Evolutionary conservation across 2,329 filamentous ascomycete genomes (phyloP).

Genomic region (Fusarium nematophilum): DNA sequence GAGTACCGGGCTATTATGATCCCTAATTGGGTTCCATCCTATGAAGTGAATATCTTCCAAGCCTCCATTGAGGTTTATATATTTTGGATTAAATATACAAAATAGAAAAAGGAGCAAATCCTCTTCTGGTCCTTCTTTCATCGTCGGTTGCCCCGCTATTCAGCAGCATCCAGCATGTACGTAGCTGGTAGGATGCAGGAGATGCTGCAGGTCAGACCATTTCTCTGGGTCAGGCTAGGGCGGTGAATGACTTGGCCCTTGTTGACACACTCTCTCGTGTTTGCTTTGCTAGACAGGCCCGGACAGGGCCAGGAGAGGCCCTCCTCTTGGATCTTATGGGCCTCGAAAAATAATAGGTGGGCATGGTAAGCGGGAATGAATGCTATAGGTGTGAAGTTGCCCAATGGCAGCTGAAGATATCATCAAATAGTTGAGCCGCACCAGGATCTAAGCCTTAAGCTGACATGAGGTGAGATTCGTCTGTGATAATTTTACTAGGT

Average conservation of each 20-base stretch:
- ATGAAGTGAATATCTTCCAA: too few relatives aligned
- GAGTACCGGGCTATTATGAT: too few relatives aligned
- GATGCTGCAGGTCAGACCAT: conserved; percentile 10
- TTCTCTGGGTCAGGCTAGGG: background rate
- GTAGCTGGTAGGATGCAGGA: background rate
- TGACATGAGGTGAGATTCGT: conserved; percentile 10
- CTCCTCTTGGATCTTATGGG: background rate
- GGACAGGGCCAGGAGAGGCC: too few relatives aligned
- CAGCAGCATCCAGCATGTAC: too few relatives aligned
- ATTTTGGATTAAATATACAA: too few relatives aligned
- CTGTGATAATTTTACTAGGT: too few relatives aligned
- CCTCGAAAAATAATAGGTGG: background rate
- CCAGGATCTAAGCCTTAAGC: background rate
- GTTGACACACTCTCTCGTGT: too few relatives aligned
- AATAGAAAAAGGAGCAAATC: too few relatives aligned
- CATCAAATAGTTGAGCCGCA: background rate
- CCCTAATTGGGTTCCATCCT: too few relatives aligned
- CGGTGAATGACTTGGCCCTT: conserved; percentile 2
- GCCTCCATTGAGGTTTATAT: too few relatives aligned
- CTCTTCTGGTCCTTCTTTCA: too few relatives aligned
- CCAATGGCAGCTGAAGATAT: background rate
- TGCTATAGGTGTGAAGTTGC: background rate
- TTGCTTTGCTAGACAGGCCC: background rate
- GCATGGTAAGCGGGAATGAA: background rate
- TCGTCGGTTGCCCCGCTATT: too few relatives aligned